These are phyloP conservation scores for Sphenostylis stenocarpa DNA, from an alignment of 306 rosid genomes.

Conservation along the genomic window DNA sequence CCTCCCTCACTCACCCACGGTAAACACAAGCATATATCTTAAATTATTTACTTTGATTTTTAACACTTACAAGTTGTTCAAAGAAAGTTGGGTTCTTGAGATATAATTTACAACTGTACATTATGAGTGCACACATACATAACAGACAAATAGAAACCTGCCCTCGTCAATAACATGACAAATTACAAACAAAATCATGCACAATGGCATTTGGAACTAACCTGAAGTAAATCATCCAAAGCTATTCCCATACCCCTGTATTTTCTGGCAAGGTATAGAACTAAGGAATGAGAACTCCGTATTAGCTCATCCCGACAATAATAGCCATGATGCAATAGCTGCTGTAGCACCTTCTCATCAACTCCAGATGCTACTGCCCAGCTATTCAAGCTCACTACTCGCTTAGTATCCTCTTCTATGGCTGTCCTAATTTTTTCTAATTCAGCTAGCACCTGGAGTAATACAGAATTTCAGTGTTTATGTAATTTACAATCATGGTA, in stretches of 20 bases:
- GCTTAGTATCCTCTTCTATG: conserved; percentile 66
- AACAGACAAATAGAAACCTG: background rate
- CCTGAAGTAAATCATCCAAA: conserved; percentile 86
- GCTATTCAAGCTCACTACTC: conserved; percentile 57
- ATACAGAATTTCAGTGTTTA: background rate
- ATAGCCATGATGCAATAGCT: conserved; percentile 63
- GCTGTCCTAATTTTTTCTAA: conserved; percentile 68
- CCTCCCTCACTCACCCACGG: background rate
- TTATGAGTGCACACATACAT: background rate
- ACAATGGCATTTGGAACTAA: conserved; percentile 34
- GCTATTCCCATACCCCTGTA: conserved; percentile 82
- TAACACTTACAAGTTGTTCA: conserved; percentile 9
- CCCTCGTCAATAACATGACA: background rate
- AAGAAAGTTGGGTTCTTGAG: conserved; percentile 13
- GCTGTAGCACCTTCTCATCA: conserved; percentile 58
- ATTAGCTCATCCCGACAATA: conserved; percentile 74
- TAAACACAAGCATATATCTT: background rate
- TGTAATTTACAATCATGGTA: background rate
- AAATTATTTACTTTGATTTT: conserved; percentile 3
- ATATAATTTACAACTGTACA: background rate
- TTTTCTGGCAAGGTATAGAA: conserved; percentile 70
- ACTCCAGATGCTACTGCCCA: conserved; percentile 87
- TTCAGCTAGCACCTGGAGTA: conserved; percentile 59
- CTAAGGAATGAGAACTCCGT: conserved; percentile 73
- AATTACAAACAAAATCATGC: background rate